Conservation (phyloP, 2,329 filamentous ascomycete genomes). For the Pyricularia pennisetigena region DNA sequence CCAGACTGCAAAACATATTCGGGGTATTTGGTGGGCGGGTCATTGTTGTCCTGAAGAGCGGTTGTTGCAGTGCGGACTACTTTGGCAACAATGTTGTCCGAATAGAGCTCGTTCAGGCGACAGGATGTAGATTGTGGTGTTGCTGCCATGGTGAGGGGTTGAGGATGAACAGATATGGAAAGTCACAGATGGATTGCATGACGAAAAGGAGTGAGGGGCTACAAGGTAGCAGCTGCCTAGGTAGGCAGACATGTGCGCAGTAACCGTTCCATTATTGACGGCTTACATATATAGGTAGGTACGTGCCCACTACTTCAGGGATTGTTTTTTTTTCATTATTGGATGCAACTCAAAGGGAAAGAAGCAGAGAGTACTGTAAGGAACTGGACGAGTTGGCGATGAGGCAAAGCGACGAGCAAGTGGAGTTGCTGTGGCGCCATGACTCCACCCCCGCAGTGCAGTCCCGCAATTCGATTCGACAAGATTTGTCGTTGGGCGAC, state of each 20-base stretch:
- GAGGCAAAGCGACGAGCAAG: neutral
- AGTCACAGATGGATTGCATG: neutral
- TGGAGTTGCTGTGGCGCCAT: neutral
- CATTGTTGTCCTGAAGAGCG: conserved; percentile 6
- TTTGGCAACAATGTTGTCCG: conserved; percentile 13
- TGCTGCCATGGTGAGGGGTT: neutral
- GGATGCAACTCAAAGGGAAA: neutral
- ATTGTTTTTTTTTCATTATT: neutral
- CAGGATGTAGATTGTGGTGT: neutral
- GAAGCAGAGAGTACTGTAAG: neutral
- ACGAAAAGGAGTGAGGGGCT: neutral
- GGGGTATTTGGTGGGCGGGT: conserved; percentile 13
- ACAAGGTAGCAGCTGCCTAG: neutral
- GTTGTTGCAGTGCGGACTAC: conserved; percentile 12
- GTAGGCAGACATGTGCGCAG: too few relatives aligned
- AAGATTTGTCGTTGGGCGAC: neutral
- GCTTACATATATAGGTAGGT: too few relatives aligned
- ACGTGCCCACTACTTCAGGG: neutral
- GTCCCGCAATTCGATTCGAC: neutral
- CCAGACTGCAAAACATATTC: conserved; percentile 15
- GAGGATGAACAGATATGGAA: neutral
- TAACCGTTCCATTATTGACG: neutral
- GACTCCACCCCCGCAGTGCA: neutral
- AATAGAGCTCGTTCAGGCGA: conserved; percentile 10
- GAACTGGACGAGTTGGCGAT: neutral